A percentile compares a stretch with the other conserved stretches of the same genome.
Evolutionary conservation across 257 asterid species (phyloP).

Genomic region (Thymus quinquecostatus): DNA sequence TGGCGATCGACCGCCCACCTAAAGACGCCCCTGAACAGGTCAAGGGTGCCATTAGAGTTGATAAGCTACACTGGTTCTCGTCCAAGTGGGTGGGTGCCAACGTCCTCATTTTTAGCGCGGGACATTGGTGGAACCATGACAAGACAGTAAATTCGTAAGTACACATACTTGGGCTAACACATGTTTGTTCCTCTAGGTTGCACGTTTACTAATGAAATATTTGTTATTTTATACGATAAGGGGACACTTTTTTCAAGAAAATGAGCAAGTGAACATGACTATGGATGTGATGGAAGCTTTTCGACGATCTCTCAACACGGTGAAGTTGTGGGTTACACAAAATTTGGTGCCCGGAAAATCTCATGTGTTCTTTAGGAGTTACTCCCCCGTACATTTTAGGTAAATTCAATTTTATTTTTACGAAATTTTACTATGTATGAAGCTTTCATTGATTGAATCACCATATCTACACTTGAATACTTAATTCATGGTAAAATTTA

Average conservation of each 20-base stretch:
- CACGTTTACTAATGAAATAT: neutral
- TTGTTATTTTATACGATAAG: conserved; percentile 38
- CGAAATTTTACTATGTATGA: too few species aligned
- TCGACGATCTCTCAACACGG: conserved; percentile 59
- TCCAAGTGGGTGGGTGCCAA: conserved; percentile 74
- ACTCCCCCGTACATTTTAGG: conserved; percentile 88
- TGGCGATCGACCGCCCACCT: conserved; percentile 58
- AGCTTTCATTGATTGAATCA: too few species aligned
- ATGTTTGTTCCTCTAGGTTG: neutral
- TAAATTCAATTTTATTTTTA: neutral
- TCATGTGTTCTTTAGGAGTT: conserved; percentile 70
- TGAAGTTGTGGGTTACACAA: conserved; percentile 53
- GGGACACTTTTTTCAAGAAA: conserved; percentile 85
- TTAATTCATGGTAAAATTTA: too few species aligned
- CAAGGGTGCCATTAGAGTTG: conserved; percentile 66
- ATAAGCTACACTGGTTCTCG: conserved; percentile 77
- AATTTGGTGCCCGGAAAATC: conserved; percentile 47
- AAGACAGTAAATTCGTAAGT: conserved; percentile 71
- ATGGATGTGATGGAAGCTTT: conserved; percentile 84
- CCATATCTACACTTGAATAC: too few species aligned
- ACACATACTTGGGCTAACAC: neutral
- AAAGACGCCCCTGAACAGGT: conserved; percentile 54
- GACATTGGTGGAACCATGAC: conserved; percentile 96
- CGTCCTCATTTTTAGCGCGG: conserved; percentile 69
- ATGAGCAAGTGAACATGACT: conserved; percentile 61